Conservation (phyloP, 225 moss, liverwort and hornwort species). For the Pseudisothecium myosuroides region DNA sequence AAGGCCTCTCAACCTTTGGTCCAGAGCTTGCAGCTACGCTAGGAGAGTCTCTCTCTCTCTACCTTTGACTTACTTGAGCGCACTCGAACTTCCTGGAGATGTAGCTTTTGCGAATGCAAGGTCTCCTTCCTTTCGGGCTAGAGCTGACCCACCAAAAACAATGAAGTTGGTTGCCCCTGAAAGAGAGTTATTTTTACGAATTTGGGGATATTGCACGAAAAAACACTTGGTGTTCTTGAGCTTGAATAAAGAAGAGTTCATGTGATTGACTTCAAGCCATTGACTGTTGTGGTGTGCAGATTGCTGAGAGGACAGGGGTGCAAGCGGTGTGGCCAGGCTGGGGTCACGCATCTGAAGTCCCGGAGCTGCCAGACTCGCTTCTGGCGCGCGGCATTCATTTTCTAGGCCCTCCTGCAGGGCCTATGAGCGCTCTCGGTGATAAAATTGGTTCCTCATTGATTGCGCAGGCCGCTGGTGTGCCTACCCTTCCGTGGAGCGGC, state of each 20-base stretch:
- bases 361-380: slow-evolving; percentile 92
- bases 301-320: slow-evolving; percentile 94
- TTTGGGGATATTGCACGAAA: background rate
- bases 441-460: slow-evolving; percentile 97
- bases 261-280: background rate
- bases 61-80: background rate
- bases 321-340: slow-evolving; percentile 99
- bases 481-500: slow-evolving; percentile 95
- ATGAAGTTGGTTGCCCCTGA: background rate
- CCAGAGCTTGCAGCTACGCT: background rate
- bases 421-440: slow-evolving; percentile 91
- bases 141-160: background rate
- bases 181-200: background rate
- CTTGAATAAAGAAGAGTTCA: background rate
- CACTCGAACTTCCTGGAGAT: background rate
- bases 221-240: background rate
- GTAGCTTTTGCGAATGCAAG: background rate
- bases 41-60: background rate
- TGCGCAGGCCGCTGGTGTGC: slow-evolving; percentile 94
- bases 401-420: slow-evolving; percentile 87
- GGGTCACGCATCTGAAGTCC: slow-evolving; percentile 94
- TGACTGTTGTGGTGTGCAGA: slow-evolving; percentile 20
- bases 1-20: background rate
- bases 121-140: background rate
- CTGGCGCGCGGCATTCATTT: slow-evolving; percentile 77